Conservation (phyloP, 2,329 filamentous ascomycete species). For the Emericellopsis atlantica region DNA sequence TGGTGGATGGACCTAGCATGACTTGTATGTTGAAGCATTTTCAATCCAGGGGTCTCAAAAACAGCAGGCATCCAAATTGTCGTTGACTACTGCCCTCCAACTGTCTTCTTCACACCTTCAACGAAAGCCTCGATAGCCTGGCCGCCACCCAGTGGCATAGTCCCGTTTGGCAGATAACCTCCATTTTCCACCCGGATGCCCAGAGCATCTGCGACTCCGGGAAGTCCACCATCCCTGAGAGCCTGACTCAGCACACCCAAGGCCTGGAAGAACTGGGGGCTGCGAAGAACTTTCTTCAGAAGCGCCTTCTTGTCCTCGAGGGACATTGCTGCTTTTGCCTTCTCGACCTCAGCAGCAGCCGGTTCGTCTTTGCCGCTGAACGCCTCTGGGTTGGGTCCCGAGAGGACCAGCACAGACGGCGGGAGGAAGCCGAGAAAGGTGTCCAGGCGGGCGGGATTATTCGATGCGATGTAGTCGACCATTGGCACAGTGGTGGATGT, state of each 20-base stretch:
- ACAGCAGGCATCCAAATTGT: not conserved
- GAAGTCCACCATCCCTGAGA: slow-evolving; percentile 78
- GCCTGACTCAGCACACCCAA: slow-evolving; percentile 76
- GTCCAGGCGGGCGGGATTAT: slow-evolving; percentile 44
- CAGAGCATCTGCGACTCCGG: slow-evolving; percentile 79
- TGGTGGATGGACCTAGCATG: too few relatives aligned
- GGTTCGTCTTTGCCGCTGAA: slow-evolving; percentile 51
- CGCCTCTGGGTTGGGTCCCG: slow-evolving; percentile 48
- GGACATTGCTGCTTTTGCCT: slow-evolving; percentile 62
- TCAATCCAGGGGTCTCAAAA: too few relatives aligned
- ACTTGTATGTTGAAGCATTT: too few relatives aligned
- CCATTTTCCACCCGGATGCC: slow-evolving; percentile 70
- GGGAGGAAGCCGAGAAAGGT: slow-evolving; percentile 68
- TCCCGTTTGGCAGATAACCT: slow-evolving; percentile 67
- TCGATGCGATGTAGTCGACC: slow-evolving; percentile 50
- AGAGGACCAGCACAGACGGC: slow-evolving; percentile 62
- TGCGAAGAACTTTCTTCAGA: slow-evolving; percentile 69
- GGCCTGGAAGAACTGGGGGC: slow-evolving; percentile 84
- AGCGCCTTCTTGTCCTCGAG: slow-evolving; percentile 68
- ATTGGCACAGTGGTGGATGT: slow-evolving; percentile 67
- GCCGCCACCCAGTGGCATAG: slow-evolving; percentile 75
- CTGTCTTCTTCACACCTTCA: slow-evolving; percentile 71
- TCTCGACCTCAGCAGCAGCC: slow-evolving; percentile 53
- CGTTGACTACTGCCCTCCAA: slow-evolving; percentile 41
- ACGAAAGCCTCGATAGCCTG: slow-evolving; percentile 88